Percentiles rank a stretch among this genome's conserved stretches.
phyloP scores from a whole-genome alignment of 2,329 filamentous ascomycete genomes.

The Phialophora macrospora region DNA sequence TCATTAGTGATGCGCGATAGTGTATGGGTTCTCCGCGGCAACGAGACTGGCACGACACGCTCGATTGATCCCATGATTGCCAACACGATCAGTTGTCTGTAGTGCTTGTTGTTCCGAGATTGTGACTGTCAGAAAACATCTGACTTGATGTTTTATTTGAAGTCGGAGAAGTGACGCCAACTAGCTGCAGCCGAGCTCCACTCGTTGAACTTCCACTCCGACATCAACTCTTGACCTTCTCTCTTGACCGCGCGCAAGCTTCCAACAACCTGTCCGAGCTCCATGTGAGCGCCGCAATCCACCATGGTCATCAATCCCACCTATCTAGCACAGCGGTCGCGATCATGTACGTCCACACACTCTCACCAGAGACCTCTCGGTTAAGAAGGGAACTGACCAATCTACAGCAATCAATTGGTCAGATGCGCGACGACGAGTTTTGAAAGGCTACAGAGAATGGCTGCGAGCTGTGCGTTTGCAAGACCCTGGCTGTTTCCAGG shows the following conservation, averaged over 20 bases:
- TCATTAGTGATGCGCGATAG: constrained; percentile 94
- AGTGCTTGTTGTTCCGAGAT: not conserved
- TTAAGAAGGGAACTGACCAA: constrained; percentile 38
- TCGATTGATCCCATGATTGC: constrained; percentile 36
- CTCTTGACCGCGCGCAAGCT: not conserved
- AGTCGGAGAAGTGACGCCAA: not conserved
- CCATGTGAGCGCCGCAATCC: constrained; percentile 38
- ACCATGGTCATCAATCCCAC: constrained; percentile 90
- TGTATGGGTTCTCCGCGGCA: constrained; percentile 71
- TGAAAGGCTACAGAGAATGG: constrained; percentile 93
- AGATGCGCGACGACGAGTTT: constrained; percentile 84
- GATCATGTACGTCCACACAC: constrained; percentile 67
- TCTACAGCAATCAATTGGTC: constrained; percentile 79
- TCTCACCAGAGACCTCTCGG: constrained; percentile 12
- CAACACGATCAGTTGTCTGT: not conserved
- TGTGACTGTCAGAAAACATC: not conserved
- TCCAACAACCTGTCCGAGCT: constrained; percentile 18
- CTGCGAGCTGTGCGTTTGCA: constrained; percentile 77
- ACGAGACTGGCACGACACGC: constrained; percentile 13
- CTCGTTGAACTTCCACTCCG: not conserved
- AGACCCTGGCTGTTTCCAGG: not conserved
- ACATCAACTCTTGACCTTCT: not conserved
- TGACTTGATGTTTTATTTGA: not conserved
- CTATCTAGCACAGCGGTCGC: constrained; percentile 81
- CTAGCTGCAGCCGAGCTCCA: constrained; percentile 22